Evolutionary conservation across 331 rosid species (phyloP), one percentile per base, ranked within the genome.

Genomic region (Prunus yedoensis): DNA sequence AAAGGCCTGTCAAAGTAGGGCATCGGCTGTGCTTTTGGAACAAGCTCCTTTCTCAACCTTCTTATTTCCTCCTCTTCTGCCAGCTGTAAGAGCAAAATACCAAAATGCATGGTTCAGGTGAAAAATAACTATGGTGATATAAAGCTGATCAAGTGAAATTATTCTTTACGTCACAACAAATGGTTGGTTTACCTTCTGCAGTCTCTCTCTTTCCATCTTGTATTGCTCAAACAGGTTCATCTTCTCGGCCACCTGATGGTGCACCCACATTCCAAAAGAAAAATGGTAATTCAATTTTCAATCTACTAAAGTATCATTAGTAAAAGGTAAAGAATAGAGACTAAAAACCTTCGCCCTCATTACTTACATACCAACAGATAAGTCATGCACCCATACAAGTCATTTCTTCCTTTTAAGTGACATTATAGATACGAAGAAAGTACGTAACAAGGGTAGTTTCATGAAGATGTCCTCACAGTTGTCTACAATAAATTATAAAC

Each of bases 11-110:
- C 99, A 83, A 95, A 95, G 80, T 95, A 92, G 45, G 99, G 99
- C 99, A 95, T 95, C 1, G 99, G 97, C 46, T 95, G 99, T 52
- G 99, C 99, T 81, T 87, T 95, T 7, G 99, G 99, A 76, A 95
- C 80, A 8, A 92, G 93, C 68, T 89, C 98, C 85, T 87, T 95
- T 78, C 94, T 95, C 84, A 90, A 74, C 71, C 98, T 89, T 82
- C 84, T 78, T 69, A 90, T 53, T 77, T 95, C 99, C 79, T 90
- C 99, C 82, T 92, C 99, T 85, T 92, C 96, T 56, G 80, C 97
- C 80, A 88, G 66, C 99, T 95, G 59, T 64, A 79, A 73, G 70
- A 27, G 35, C 11, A 65, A 51, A 28, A 59, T 25, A 53, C 32
- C 50, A 52, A 60, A 15, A 25, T 53, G 15, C 58, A 67, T 63